phyloP scores from a whole-genome alignment of 2,329 filamentous ascomycete species.

The Falciphora oryzae region DNA sequence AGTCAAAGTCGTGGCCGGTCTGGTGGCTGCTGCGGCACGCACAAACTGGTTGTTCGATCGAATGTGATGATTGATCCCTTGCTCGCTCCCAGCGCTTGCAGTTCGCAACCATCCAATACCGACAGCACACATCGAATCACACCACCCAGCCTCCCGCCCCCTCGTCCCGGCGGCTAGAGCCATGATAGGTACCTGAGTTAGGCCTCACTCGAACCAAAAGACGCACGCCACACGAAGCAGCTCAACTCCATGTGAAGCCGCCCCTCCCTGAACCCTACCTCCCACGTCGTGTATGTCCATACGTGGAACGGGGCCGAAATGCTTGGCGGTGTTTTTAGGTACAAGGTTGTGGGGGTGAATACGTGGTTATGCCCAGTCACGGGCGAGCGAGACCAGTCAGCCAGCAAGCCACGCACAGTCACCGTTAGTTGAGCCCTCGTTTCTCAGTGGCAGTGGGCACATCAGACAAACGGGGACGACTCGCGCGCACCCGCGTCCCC shows the following conservation, averaged over 20 bases:
- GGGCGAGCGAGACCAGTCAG: no score
- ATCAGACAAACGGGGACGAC: not conserved
- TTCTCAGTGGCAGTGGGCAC: no score
- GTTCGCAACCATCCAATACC: not conserved
- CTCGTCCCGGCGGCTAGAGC: not conserved
- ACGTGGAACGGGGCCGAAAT: not conserved
- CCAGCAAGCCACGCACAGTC: not conserved
- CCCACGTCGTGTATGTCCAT: not conserved
- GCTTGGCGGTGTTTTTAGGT: not conserved
- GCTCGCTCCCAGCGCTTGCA: not conserved
- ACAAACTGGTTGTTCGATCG: not conserved
- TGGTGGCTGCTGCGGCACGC: not conserved
- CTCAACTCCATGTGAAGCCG: not conserved
- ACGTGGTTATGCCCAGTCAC: not conserved
- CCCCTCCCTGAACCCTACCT: not conserved
- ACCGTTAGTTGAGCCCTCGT: not conserved
- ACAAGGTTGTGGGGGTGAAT: not conserved
- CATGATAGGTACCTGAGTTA: not conserved
- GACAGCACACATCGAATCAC: not conserved
- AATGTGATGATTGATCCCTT: not conserved
- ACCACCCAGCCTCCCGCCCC: not conserved
- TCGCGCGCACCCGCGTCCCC: not conserved
- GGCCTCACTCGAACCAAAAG: not conserved
- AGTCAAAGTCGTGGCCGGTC: not conserved
- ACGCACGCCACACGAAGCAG: not conserved